Conservation (phyloP, 1,284 basidiomycete species). For the Abortiporus biennis region DNA sequence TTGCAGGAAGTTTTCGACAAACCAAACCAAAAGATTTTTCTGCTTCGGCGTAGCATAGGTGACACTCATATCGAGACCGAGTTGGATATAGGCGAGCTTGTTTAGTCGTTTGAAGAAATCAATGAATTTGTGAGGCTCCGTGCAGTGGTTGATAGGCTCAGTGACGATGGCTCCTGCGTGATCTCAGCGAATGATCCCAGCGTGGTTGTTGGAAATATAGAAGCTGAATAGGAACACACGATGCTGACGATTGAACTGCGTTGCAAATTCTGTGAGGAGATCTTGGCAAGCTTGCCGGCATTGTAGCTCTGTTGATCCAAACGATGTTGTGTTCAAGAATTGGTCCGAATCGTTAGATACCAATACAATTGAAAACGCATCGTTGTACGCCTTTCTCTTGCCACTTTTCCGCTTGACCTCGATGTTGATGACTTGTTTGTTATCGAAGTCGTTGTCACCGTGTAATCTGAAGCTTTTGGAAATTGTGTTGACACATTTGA, state of each 20-base stretch:
- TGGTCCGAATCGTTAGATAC: too few relatives aligned
- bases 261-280: too few relatives aligned
- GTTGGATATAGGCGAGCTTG: not conserved
- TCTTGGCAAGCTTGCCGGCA: too few relatives aligned
- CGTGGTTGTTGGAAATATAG: slow-evolving; percentile 1
- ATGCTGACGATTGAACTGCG: slow-evolving; percentile 2
- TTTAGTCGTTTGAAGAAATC: slow-evolving; percentile 1
- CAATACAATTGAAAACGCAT: too few relatives aligned
- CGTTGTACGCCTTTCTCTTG: too few relatives aligned
- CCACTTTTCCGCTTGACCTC: too few relatives aligned
- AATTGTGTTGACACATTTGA: too few relatives aligned
- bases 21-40: not conserved
- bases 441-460: too few relatives aligned
- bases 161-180: slow-evolving; percentile 5
- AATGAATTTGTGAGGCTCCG: not conserved
- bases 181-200: slow-evolving; percentile 8
- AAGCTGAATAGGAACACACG: slow-evolving; percentile 5
- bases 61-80: not conserved
- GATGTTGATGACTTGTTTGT: too few relatives aligned
- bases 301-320: too few relatives aligned
- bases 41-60: not conserved
- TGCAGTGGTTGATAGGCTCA: not conserved
- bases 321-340: too few relatives aligned
- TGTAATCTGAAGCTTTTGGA: too few relatives aligned
- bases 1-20: not conserved